Percentiles rank a stretch among this genome's conserved stretches.
Evolutionary conservation across 768 basidiomycete species (phyloP).

Genomic region (Gloeostereum incarnatum): DNA sequence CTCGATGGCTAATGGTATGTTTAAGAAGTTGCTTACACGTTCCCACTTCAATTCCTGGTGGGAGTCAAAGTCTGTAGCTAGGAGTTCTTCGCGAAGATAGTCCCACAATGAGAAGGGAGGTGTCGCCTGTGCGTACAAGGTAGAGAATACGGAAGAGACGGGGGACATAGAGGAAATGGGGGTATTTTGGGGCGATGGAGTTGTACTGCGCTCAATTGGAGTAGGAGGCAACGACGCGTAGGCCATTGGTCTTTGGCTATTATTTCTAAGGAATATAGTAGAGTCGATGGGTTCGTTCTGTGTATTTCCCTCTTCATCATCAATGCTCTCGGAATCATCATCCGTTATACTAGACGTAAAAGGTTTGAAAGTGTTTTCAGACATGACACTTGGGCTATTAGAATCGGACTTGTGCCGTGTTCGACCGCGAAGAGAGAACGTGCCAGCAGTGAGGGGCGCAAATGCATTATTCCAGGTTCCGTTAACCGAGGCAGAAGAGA

Average conservation of each 20-base stretch:
- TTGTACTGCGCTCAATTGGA: conserved; percentile 1
- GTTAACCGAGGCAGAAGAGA: neutral
- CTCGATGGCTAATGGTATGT: conserved; percentile 87
- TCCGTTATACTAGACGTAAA: too few species aligned
- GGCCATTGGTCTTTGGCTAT: conserved; percentile 1
- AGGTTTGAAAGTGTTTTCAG: too few species aligned
- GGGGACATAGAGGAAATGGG: conserved; percentile 7
- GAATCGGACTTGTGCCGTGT: neutral
- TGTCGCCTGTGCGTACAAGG: conserved; percentile 10
- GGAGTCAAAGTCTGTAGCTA: conserved; percentile 91
- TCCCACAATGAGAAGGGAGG: conserved; percentile 84
- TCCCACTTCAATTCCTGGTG: conserved; percentile 95
- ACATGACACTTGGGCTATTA: too few species aligned
- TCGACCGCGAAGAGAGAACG: neutral
- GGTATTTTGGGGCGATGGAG: conserved; percentile 4
- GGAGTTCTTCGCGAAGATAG: conserved; percentile 78
- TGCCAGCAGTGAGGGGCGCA: neutral
- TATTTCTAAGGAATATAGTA: neutral
- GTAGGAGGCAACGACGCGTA: conserved; percentile 9
- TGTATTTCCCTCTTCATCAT: neutral
- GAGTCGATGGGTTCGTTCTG: too few species aligned
- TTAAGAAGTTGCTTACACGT: conserved; percentile 90
- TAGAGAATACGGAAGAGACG: conserved; percentile 5
- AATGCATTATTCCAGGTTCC: neutral
- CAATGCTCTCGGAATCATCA: neutral